Percentiles rank a stretch among this genome's conserved stretches.
Conservation (phyloP, 2,329 filamentous ascomycete species). For the Penicillium sp. region DNA sequence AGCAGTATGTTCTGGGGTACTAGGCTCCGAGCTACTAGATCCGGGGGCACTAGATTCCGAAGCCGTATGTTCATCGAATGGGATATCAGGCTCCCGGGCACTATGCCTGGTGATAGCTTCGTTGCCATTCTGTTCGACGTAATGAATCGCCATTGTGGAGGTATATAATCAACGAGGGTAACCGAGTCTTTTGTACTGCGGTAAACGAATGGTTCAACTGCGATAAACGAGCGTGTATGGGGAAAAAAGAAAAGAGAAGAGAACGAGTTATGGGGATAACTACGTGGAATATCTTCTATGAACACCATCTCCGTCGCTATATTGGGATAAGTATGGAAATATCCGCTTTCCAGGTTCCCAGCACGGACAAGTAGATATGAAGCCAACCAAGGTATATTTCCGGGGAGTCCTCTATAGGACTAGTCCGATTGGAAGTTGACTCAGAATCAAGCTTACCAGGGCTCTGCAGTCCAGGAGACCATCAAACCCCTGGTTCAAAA, state of each 20-base stretch:
- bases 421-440: background rate
- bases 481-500: background rate
- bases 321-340: background rate
- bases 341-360: background rate
- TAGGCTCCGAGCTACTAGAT: background rate
- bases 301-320: background rate
- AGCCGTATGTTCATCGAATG: background rate
- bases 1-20: conserved; percentile 1
- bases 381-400: background rate
- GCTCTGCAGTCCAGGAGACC: background rate
- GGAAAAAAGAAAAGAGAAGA: background rate
- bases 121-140: background rate
- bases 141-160: background rate
- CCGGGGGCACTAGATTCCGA: background rate
- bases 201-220: background rate
- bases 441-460: background rate
- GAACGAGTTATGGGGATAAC: background rate
- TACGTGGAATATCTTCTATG: background rate
- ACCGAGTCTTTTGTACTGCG: background rate
- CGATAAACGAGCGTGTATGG: background rate
- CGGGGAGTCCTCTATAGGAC: background rate
- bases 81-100: background rate
- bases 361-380: background rate
- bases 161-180: background rate
- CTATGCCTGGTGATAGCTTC: background rate